A percentile compares a stretch with the other conserved stretches of the same genome.
phyloP scores from a whole-genome alignment of 2,329 filamentous ascomycete species.

The Scleromitrula shiraiana region DNA sequence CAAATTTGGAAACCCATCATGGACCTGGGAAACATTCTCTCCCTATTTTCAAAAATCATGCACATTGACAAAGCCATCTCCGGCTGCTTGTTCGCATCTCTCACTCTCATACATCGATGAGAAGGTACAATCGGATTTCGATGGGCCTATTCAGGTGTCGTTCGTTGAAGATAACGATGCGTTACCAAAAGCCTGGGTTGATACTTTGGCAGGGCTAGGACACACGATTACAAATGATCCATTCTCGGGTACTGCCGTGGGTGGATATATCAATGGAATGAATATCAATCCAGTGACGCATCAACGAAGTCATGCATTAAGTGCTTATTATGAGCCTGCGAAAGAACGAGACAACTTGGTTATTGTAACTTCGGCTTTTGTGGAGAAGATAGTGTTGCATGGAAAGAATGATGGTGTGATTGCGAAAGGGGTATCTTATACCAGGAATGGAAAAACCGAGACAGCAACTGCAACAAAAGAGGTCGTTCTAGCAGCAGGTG shows the following conservation, averaged over 20 bases:
- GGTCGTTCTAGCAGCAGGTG: slow-evolving; percentile 26
- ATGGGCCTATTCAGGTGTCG: background rate
- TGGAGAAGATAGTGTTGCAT: background rate
- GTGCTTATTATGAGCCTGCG: background rate
- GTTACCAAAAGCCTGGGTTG: background rate
- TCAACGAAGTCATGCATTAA: background rate
- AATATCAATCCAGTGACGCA: background rate
- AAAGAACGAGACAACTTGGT: background rate
- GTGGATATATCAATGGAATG: background rate
- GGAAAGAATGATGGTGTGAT: background rate
- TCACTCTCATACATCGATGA: background rate
- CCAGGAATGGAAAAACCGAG: slow-evolving; percentile 1
- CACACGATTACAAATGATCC: background rate
- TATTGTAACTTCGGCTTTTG: background rate
- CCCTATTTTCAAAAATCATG: slow-evolving; percentile 35
- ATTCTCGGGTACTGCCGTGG: background rate
- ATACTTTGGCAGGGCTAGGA: background rate
- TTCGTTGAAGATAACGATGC: background rate
- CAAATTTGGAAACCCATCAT: slow-evolving; percentile 31
- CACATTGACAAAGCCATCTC: slow-evolving; percentile 1
- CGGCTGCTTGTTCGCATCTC: background rate
- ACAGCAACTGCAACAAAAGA: slow-evolving; percentile 28
- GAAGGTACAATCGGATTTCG: background rate
- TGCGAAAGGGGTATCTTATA: background rate
- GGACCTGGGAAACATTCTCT: slow-evolving; percentile 32